Base-by-base conservation (phyloP, 2,329 filamentous ascomycete genomes). In the Xylaria sp. region DNA sequence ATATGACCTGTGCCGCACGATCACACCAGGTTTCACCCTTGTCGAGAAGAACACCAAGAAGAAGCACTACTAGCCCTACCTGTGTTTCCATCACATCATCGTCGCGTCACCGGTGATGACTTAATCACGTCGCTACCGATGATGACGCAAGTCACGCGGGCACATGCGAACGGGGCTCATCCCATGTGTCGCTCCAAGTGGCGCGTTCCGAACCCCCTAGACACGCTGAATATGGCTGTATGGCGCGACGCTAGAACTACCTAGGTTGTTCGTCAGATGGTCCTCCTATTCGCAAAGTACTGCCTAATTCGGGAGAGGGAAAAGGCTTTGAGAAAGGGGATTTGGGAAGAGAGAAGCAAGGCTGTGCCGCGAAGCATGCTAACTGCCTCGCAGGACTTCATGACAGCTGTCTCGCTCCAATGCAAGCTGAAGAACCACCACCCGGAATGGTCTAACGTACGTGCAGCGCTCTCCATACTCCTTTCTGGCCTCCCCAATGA, bases 401-500 rank as follows among this genome's bases (percentile, higher is more conserved):
- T 91, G 87, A 88, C 86, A n/a, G 79, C 80, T 2, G 81, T 91
- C 11, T 84, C 87, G 9, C 75, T 85, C 37, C 82, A 90, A 67
- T 89, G 86, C 74, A 87, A 88, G 69, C 71, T 82, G 44, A 80
- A 82, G 68, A 88, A 84, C 66, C 88, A 91, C 70, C 88, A 91
- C 68, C 88, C 88, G 0, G 88, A 91, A 71, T 91, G 88, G 88
- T 87, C 85, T 2, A 91, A 91, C 69, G 87, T 87, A 74, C 65
- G 78, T 71, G 30, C 37, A 52, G 23, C 52, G 46, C 42, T n/a
- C 2, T 46, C 11, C 13, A 16, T 46, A 11, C n/a, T 10, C 5
- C 42, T 6, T 46, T 11, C 42, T n/a, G 42, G 42, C 42, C 42
- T 46, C 42, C 11, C 60, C 52, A 65, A 61, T 63, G 52, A 66